Conservation (phyloP, 176 grass and related monocot genomes). For the Stipa capillata region DNA sequence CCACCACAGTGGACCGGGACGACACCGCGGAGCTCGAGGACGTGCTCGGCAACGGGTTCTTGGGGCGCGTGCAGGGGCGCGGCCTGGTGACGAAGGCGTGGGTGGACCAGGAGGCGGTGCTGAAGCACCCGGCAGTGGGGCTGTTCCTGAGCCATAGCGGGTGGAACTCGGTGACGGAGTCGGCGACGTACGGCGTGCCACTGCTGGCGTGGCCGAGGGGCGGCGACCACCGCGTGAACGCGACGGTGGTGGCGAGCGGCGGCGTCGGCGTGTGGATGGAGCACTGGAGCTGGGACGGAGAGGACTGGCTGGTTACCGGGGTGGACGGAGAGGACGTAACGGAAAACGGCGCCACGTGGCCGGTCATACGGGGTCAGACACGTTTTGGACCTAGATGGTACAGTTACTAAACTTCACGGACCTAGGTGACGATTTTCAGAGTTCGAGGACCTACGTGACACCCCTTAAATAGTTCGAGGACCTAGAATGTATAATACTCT, state of each 20-base stretch:
- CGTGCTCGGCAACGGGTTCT: slow-evolving; percentile 27
- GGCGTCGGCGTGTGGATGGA: slow-evolving; percentile 51
- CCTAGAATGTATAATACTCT: no score
- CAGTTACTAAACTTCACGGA: no score
- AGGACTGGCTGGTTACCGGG: slow-evolving; percentile 20
- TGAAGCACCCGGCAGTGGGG: slow-evolving; percentile 40
- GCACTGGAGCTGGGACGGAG: slow-evolving; percentile 53
- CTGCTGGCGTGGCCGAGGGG: slow-evolving; percentile 44
- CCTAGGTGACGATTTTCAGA: no score
- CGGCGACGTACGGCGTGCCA: slow-evolving; percentile 31
- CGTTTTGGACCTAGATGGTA: no score
- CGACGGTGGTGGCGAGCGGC: slow-evolving; percentile 1
- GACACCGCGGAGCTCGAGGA: slow-evolving; percentile 17
- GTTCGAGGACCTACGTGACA: no score
- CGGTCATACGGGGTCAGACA: no score
- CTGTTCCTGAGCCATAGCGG: slow-evolving; percentile 52
- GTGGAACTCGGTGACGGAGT: slow-evolving; percentile 45
- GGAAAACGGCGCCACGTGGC: no score
- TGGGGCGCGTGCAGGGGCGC: slow-evolving; percentile 34
- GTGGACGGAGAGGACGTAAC: slow-evolving; percentile 10
- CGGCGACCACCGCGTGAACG: slow-evolving; percentile 60
- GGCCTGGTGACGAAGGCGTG: slow-evolving; percentile 48
- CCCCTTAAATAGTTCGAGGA: no score
- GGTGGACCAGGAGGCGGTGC: slow-evolving; percentile 63
- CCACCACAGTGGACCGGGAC: slow-evolving; percentile 33